Evolutionary conservation across 116 monocot genomes (phyloP).

Genomic region (Zostera marina): DNA sequence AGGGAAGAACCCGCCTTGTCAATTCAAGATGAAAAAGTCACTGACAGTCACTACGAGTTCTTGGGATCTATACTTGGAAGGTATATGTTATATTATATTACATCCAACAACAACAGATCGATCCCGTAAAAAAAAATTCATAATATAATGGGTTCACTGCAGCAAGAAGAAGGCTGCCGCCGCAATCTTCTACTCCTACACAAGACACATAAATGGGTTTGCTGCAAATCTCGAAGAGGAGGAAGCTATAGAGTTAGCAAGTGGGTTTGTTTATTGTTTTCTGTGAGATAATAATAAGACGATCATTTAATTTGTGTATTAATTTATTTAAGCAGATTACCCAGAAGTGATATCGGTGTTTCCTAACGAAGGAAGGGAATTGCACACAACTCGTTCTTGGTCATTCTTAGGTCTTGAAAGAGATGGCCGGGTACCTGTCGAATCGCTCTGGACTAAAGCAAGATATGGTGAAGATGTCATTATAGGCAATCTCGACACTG

Average conservation of each 20-base stretch:
- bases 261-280: constrained; percentile 12
- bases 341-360: constrained; percentile 40
- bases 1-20: constrained; percentile 1
- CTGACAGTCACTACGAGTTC: constrained; percentile 12
- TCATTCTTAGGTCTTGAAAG: constrained; percentile 47
- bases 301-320: too few relatives aligned
- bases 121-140: too few relatives aligned
- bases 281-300: too few relatives aligned
- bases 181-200: constrained; percentile 66
- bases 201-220: constrained; percentile 55
- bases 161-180: constrained; percentile 44
- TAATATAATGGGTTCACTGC: too few relatives aligned
- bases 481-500: constrained; percentile 14
- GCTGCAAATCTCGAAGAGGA: constrained; percentile 56
- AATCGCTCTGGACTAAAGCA: constrained; percentile 31
- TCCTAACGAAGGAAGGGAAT: constrained; percentile 25
- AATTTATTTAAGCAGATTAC: too few relatives aligned
- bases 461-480: constrained; percentile 13
- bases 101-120: too few relatives aligned
- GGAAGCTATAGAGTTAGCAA: constrained; percentile 24
- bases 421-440: constrained; percentile 16
- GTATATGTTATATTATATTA: constrained; percentile 3
- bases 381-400: constrained; percentile 61
- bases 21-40: neutral
- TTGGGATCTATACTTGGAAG: constrained; percentile 23